Percentiles rank a stretch among this genome's conserved stretches.
Conservation (phyloP, 306 rosid genomes). For the Fagus sylvatica region DNA sequence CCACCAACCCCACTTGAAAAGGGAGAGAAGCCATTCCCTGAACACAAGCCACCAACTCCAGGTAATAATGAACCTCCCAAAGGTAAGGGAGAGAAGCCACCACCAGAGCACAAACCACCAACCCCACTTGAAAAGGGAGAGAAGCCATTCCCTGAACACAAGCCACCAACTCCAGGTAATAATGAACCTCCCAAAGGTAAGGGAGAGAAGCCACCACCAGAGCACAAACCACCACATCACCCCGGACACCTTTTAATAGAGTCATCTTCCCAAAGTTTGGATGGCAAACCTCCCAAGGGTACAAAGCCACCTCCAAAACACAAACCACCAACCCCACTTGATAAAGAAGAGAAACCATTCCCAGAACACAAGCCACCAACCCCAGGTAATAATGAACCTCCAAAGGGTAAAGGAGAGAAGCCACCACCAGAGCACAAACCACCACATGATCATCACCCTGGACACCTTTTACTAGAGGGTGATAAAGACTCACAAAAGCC, state of each 20-base stretch:
- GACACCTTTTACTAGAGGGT: not conserved
- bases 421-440: constrained; percentile 10
- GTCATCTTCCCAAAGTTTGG: not conserved
- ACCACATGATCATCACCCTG: not conserved
- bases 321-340: not conserved
- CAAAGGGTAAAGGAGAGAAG: not conserved
- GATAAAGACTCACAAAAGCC: not conserved
- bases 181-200: no score
- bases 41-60: not conserved
- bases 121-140: no score
- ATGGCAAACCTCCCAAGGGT: not conserved
- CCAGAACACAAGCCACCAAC: not conserved
- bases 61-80: no score
- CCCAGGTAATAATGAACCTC: no score
- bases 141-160: no score
- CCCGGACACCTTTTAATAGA: not conserved
- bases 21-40: not conserved
- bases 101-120: no score
- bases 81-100: not conserved
- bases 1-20: not conserved
- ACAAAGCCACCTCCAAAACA: constrained; percentile 6
- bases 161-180: no score
- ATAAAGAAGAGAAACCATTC: not conserved
- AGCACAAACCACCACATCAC: not conserved
- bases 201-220: not conserved